These are phyloP conservation scores for Mrakia hoshinonis DNA, from an alignment of 768 basidiomycete genomes.

Conservation along the genomic window DNA sequence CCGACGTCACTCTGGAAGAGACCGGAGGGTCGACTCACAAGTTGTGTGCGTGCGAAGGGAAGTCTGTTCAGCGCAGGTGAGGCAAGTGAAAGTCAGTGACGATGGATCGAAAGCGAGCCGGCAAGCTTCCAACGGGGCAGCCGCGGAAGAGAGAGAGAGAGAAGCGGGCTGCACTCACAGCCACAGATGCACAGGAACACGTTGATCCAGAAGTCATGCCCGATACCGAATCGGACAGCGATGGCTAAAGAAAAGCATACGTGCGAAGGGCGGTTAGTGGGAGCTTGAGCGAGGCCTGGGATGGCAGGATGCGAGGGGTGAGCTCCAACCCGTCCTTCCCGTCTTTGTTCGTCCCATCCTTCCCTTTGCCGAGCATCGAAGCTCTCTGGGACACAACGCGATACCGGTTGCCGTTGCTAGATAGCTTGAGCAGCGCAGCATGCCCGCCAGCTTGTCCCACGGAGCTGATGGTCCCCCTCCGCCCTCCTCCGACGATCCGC, in stretches of 20 bases:
- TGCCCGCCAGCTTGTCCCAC: too few species aligned
- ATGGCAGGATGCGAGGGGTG: background rate
- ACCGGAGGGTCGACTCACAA: conserved; percentile 23
- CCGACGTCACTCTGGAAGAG: background rate
- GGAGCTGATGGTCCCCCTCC: too few species aligned
- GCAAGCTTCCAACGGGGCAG: background rate
- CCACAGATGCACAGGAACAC: conserved; percentile 78
- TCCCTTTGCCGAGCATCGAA: background rate
- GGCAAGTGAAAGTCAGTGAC: background rate
- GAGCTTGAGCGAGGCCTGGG: background rate
- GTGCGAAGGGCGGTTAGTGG: background rate
- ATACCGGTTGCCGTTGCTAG: too few species aligned
- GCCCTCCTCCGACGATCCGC: background rate
- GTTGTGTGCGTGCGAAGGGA: conserved; percentile 75
- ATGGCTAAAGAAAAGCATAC: conserved; percentile 53
- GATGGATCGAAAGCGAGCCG: background rate
- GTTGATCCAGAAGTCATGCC: conserved; percentile 84
- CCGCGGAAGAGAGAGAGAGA: background rate
- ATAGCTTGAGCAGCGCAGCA: too few species aligned
- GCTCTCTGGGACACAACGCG: too few species aligned
- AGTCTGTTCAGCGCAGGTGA: background rate
- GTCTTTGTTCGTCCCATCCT: background rate
- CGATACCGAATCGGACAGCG: conserved; percentile 84
- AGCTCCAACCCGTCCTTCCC: background rate
- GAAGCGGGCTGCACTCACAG: conserved; percentile 45